phyloP scores from a whole-genome alignment of 495 filamentous ascomycete species.

The Cairneyella variabilis region DNA sequence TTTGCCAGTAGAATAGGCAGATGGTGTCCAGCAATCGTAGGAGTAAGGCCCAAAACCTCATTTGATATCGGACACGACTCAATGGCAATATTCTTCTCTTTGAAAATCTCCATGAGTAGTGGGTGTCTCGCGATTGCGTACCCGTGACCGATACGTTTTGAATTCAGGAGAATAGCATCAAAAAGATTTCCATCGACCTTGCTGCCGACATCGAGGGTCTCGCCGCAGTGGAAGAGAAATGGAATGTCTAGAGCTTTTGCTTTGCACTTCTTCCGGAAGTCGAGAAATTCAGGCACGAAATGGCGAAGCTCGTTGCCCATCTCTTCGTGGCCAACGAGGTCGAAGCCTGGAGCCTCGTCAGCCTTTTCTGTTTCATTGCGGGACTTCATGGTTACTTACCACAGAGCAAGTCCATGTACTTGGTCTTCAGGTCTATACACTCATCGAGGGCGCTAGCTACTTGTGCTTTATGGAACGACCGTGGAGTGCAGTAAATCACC shows the following conservation, averaged over 20 bases:
- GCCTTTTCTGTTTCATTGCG: not conserved
- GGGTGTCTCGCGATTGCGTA: conserved; percentile 87
- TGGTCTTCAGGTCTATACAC: conserved; percentile 71
- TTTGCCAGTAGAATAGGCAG: conserved; percentile 47
- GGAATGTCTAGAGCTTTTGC: conserved; percentile 75
- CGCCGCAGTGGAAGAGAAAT: conserved; percentile 92
- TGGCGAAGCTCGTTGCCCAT: conserved; percentile 61
- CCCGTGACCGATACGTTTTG: conserved; percentile 88
- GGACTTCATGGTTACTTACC: conserved; percentile 31
- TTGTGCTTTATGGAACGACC: conserved; percentile 35
- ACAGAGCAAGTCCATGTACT: conserved; percentile 67
- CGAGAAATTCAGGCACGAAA: conserved; percentile 72
- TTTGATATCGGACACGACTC: conserved; percentile 92
- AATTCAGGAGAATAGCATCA: conserved; percentile 78
- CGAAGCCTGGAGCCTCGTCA: conserved; percentile 56
- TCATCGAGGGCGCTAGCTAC: conserved; percentile 67
- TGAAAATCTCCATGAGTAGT: conserved; percentile 75
- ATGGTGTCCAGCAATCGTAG: conserved; percentile 42
- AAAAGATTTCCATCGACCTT: conserved; percentile 82
- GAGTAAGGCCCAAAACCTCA: conserved; percentile 60
- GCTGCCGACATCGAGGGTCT: conserved; percentile 74
- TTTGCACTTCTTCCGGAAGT: conserved; percentile 72
- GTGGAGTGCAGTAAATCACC: conserved; percentile 27
- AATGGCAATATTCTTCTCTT: conserved; percentile 74
- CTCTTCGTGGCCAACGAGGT: conserved; percentile 85